phyloP scores from a whole-genome alignment of 306 rosid genomes.

The Ormosia emarginata region DNA sequence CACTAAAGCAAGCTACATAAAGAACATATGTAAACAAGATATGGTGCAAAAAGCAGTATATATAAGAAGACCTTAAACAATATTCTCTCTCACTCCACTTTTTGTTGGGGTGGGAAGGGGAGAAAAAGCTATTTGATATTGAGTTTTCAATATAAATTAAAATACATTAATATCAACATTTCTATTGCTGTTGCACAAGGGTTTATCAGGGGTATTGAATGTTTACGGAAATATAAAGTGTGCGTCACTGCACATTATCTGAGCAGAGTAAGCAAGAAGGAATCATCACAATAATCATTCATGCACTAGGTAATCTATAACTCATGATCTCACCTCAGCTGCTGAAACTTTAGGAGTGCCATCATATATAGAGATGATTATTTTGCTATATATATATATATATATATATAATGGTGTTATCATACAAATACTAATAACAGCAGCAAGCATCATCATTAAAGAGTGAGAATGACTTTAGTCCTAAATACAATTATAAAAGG shows the following conservation, averaged over 20 bases:
- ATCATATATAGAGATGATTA: background rate
- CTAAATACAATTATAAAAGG: background rate
- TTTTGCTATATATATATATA: too few relatives aligned
- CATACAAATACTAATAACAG: background rate
- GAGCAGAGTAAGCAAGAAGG: background rate
- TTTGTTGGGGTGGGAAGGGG: background rate
- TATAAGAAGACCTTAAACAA: background rate
- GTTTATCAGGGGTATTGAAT: background rate
- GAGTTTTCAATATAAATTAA: background rate
- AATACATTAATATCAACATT: background rate
- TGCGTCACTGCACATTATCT: background rate
- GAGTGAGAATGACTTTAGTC: background rate
- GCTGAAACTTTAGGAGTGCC: background rate
- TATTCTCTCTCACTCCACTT: background rate
- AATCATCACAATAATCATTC: background rate
- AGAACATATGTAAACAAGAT: background rate
- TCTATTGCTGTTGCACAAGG: background rate
- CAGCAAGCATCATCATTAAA: background rate
- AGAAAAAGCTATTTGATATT: background rate
- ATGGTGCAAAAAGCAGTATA: background rate
- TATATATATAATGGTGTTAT: too few relatives aligned
- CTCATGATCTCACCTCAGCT: background rate
- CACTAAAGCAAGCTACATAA: conserved; percentile 88
- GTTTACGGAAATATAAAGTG: background rate
- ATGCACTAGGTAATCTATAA: background rate